Evolutionary conservation across 257 asterid genomes (phyloP), one percentile per base, ranked within the genome.

Genomic region (Jasminum sambac): DNA sequence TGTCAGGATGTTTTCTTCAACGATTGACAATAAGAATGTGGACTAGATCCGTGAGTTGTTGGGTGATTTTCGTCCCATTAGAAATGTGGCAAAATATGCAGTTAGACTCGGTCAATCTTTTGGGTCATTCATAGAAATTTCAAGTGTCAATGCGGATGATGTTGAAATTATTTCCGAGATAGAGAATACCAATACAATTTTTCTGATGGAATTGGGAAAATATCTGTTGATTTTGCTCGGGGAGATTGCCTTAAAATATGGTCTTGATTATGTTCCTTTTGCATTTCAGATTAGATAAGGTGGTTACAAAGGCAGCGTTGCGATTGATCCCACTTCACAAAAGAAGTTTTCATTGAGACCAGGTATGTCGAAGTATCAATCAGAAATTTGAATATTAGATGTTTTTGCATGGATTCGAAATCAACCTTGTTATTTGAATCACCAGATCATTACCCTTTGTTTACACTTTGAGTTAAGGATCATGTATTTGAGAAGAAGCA

Each of bases 41-140:
- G 79, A 84, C 72, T 78, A 68, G 48, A 90, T 90, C 59, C 85
- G 98, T 74, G 48, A 19, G 30, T 90, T 96, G 96, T 88, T 92
- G 98, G 98, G 98, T 0, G 87, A 92, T 44, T 92, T 90, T 77
- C 71, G 74, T 6, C 17, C 71, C 52, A 92, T 92, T 58, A 83
- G 75, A n/a, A n/a, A n/a, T n/a, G n/a, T n/a, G n/a, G n/a, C n/a
- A n/a, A n/a, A n/a, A n/a, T n/a, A n/a, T n/a, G 95, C 98, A 13
- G 96, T 96, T 0, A 84, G 98, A 77, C 96, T 92, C 14, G 98
- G 96, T 23, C 96, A 90, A 68, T 90, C 98, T 8, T 91, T 92
- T 30, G 84, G 96, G 74, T 92, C 98, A 26, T 90, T 96, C 39
- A 88, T 70, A 0, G 98, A 92, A 72, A 88, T 97, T 0, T 72